Percentiles rank a stretch among this genome's conserved stretches.
Conservation (phyloP, 2,329 filamentous ascomycete species). For the Fusarium chaquense region DNA sequence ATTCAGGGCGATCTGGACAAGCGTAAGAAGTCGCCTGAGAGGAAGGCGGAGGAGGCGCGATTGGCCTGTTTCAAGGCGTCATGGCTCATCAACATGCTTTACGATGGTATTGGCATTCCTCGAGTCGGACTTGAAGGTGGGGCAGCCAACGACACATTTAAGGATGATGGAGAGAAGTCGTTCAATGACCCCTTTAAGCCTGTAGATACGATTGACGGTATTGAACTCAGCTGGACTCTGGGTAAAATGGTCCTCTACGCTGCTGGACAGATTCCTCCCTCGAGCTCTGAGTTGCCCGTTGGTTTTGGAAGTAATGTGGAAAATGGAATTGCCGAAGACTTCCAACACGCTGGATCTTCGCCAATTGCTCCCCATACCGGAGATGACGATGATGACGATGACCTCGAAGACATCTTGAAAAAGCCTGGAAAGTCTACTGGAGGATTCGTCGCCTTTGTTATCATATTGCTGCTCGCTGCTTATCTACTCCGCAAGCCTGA, state of each 20-base stretch:
- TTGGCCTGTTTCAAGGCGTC: slow-evolving; percentile 98
- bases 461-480: slow-evolving; percentile 75
- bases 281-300: slow-evolving; percentile 73
- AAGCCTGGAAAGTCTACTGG: slow-evolving; percentile 77
- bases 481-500: slow-evolving; percentile 86
- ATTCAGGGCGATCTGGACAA: slow-evolving; percentile 75
- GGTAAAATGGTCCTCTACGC: slow-evolving; percentile 98
- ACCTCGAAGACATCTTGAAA: slow-evolving; percentile 74
- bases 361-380: slow-evolving; percentile 51
- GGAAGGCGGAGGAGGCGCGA: slow-evolving; percentile 81
- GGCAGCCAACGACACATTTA: slow-evolving; percentile 75
- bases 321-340: slow-evolving; percentile 76
- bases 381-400: slow-evolving; percentile 63
- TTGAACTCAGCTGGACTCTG: slow-evolving; percentile 96
- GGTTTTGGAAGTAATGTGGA: slow-evolving; percentile 91
- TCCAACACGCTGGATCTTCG: slow-evolving; percentile 81
- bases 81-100: slow-evolving; percentile 96
- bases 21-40: slow-evolving; percentile 79
- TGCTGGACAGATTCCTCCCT: slow-evolving; percentile 83
- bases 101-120: slow-evolving; percentile 95
- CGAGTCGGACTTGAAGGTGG: slow-evolving; percentile 81
- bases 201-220: slow-evolving; percentile 89
- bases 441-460: slow-evolving; percentile 80
- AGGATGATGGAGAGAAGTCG: slow-evolving; percentile 74
- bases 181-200: slow-evolving; percentile 90